Conservation (phyloP, 192 early-diverging fungal species). For the Ambispora gerdemannii region DNA sequence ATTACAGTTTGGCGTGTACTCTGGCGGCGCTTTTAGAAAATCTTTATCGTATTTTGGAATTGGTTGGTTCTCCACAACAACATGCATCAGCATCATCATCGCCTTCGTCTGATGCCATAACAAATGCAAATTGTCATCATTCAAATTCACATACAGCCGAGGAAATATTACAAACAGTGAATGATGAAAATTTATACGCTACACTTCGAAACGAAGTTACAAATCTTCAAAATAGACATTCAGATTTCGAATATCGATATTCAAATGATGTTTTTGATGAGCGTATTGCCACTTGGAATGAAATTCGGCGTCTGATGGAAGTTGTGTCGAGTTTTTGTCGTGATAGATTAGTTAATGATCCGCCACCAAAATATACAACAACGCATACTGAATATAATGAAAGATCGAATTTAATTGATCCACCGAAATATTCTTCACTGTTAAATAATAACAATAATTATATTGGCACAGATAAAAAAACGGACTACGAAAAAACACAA, state of each 20-base stretch:
- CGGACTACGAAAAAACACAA: conserved; percentile 45
- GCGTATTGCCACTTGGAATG: conserved; percentile 37
- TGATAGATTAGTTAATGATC: conserved; percentile 22
- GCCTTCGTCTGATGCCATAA: background rate
- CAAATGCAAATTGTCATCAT: background rate
- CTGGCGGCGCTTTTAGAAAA: conserved; percentile 51
- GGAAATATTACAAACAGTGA: background rate
- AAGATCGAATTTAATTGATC: background rate
- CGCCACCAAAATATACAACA: conserved; percentile 31
- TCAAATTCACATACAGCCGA: background rate
- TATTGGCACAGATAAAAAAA: conserved; percentile 4
- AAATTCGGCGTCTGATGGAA: conserved; percentile 40
- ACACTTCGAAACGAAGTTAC: conserved; percentile 31
- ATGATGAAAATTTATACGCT: conserved; percentile 23
- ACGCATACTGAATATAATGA: background rate
- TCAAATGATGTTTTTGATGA: conserved; percentile 19
- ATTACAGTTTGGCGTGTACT: conserved; percentile 56
- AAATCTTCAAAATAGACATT: conserved; percentile 25
- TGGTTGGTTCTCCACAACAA: background rate
- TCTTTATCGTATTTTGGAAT: conserved; percentile 49
- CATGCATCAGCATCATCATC: background rate
- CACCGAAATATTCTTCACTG: conserved; percentile 19
- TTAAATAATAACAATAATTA: no score
- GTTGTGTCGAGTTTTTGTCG: conserved; percentile 27
- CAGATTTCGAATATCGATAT: background rate